phyloP scores from a whole-genome alignment of 2,329 filamentous ascomycete species.

The Dothistroma septosporum region DNA sequence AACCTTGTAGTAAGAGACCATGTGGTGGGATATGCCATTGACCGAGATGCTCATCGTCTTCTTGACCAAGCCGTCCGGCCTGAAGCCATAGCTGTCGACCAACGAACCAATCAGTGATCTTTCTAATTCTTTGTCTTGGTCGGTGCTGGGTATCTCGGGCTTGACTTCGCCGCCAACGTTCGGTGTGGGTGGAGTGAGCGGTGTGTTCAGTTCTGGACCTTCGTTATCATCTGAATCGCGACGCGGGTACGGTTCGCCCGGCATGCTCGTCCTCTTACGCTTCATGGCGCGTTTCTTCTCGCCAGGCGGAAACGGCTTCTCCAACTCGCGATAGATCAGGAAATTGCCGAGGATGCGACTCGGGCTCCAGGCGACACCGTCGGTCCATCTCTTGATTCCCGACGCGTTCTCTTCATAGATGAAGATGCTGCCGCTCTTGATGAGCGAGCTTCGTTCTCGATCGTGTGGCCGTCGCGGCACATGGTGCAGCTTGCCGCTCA shows the following conservation, averaged over 20 bases:
- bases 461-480: slow-evolving; percentile 83
- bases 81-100: slow-evolving; percentile 87
- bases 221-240: slow-evolving; percentile 34
- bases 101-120: slow-evolving; percentile 72
- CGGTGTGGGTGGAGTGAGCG: slow-evolving; percentile 34
- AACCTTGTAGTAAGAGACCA: slow-evolving; percentile 84
- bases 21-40: slow-evolving; percentile 71
- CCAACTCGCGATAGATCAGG: slow-evolving; percentile 77
- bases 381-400: slow-evolving; percentile 91
- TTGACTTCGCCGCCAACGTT: slow-evolving; percentile 27
- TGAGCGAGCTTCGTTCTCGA: slow-evolving; percentile 70
- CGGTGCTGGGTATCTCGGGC: slow-evolving; percentile 27
- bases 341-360: slow-evolving; percentile 82
- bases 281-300: slow-evolving; percentile 83
- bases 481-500: slow-evolving; percentile 66
- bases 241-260: slow-evolving; percentile 51
- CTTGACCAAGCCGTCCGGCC: slow-evolving; percentile 76
- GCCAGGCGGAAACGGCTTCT: slow-evolving; percentile 71
- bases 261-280: slow-evolving; percentile 53
- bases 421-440: slow-evolving; percentile 80
- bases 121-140: slow-evolving; percentile 48
- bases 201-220: slow-evolving; percentile 25
- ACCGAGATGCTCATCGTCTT: slow-evolving; percentile 84
- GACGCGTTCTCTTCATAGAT: slow-evolving; percentile 89
- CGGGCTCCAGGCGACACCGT: slow-evolving; percentile 86